phyloP scores from a whole-genome alignment of 805 yeast species.

The Hanseniaspora singularis region DNA sequence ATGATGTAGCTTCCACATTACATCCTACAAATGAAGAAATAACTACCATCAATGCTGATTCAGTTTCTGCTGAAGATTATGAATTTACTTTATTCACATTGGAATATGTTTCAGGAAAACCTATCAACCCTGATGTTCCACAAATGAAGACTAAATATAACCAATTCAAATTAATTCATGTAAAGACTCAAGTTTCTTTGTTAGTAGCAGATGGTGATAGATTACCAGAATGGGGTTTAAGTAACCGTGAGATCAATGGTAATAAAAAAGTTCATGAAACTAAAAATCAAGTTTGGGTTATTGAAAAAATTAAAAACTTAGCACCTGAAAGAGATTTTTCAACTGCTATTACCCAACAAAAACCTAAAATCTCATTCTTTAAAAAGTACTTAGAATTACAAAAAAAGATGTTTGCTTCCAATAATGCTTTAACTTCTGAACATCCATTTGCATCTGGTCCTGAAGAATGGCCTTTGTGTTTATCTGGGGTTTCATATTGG shows the following conservation, averaged over 20 bases:
- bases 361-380: slow-evolving; percentile 51
- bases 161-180: slow-evolving; percentile 60
- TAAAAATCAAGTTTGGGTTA: slow-evolving; percentile 54
- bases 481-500: slow-evolving; percentile 94
- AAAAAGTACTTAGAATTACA: slow-evolving; percentile 86
- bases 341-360: slow-evolving; percentile 39
- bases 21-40: slow-evolving; percentile 90
- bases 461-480: slow-evolving; percentile 76
- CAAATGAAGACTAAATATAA: slow-evolving; percentile 52
- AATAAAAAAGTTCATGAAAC: slow-evolving; percentile 64
- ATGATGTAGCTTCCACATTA: slow-evolving; percentile 92
- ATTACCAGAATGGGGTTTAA: slow-evolving; percentile 91
- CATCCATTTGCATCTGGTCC: slow-evolving; percentile 97
- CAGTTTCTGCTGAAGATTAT: slow-evolving; percentile 41
- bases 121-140: slow-evolving; percentile 32
- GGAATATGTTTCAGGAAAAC: slow-evolving; percentile 43
- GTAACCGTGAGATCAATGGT: slow-evolving; percentile 90
- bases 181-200: slow-evolving; percentile 79
- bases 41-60: slow-evolving; percentile 55
- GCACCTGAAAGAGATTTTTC: slow-evolving; percentile 51
- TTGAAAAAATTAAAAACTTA: slow-evolving; percentile 58
- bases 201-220: slow-evolving; percentile 79
- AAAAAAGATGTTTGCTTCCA: slow-evolving; percentile 77
- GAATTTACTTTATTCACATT: slow-evolving; percentile 71
- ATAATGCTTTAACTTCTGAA: slow-evolving; percentile 70